Percentiles rank a stretch among this genome's conserved stretches.
phyloP scores from a whole-genome alignment of 2,329 filamentous ascomycete species.

The Cordyceps cicadae region DNA sequence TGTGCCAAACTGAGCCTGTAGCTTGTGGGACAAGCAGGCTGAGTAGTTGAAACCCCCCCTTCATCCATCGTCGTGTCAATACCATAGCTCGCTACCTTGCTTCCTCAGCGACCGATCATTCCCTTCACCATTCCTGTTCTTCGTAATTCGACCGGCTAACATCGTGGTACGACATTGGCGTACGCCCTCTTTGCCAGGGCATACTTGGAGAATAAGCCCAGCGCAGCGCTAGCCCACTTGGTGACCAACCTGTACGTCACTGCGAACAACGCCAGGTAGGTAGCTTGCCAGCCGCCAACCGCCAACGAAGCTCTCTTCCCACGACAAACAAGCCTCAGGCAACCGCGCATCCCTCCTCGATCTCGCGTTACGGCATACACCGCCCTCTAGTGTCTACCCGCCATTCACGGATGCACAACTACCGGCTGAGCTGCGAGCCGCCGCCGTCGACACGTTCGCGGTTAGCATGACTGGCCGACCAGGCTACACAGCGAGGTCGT shows the following conservation, averaged over 20 bases:
- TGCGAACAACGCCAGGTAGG: background rate
- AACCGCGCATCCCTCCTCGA: background rate
- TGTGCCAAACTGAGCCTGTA: too few relatives aligned
- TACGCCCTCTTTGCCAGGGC: background rate
- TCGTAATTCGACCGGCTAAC: background rate
- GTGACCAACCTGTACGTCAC: slow-evolving; percentile 10
- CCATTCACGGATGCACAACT: slow-evolving; percentile 24
- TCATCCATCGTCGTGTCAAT: background rate
- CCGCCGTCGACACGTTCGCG: slow-evolving; percentile 24
- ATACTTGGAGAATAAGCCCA: background rate
- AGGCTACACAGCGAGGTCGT: slow-evolving; percentile 21
- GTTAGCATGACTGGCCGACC: slow-evolving; percentile 28
- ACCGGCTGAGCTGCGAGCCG: slow-evolving; percentile 21
- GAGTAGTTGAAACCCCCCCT: background rate
- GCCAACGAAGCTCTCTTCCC: background rate
- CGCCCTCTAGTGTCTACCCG: slow-evolving; percentile 20
- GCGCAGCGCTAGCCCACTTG: background rate
- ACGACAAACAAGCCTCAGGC: background rate
- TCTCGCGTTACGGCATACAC: background rate
- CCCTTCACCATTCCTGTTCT: background rate
- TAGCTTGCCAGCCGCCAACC: background rate
- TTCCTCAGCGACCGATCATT: background rate
- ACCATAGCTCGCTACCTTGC: background rate
- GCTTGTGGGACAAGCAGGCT: background rate
- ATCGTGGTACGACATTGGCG: background rate